Percentiles rank a stretch among this genome's conserved stretches.
phyloP scores from a whole-genome alignment of 2,329 filamentous ascomycete genomes.

The Diaporthe humulicola region DNA sequence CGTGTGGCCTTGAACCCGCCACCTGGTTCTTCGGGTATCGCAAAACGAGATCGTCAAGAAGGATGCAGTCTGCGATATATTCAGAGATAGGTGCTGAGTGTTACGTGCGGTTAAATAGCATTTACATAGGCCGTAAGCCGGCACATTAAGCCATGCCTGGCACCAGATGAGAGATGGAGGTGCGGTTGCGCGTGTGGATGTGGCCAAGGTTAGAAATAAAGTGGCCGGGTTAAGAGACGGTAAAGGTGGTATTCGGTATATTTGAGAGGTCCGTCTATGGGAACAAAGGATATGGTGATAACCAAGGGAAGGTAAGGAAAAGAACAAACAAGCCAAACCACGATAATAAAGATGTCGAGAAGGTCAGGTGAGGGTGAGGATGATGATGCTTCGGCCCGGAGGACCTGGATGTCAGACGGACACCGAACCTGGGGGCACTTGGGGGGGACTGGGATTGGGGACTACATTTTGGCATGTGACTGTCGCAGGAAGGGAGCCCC shows the following conservation, averaged over 20 bases:
- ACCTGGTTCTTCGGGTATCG: neutral
- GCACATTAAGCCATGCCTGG: slow-evolving; percentile 28
- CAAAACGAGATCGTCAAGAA: neutral
- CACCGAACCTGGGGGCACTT: slow-evolving; percentile 10
- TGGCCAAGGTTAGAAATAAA: neutral
- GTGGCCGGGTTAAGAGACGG: slow-evolving; percentile 5
- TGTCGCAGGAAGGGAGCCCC: slow-evolving; percentile 21
- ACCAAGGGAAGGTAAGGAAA: neutral
- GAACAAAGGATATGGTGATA: neutral
- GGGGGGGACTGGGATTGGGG: slow-evolving; percentile 20
- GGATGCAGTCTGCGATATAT: neutral
- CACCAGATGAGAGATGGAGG: neutral
- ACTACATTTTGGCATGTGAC: slow-evolving; percentile 14
- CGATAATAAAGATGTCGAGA: neutral
- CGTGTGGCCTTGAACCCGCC: neutral
- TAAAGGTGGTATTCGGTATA: neutral
- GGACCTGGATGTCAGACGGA: slow-evolving; percentile 18
- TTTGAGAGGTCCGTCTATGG: neutral
- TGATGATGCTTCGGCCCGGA: slow-evolving; percentile 22
- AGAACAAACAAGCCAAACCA: neutral
- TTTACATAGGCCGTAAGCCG: slow-evolving; percentile 5
- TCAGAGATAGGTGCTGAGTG: neutral
- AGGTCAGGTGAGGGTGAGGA: slow-evolving; percentile 32
- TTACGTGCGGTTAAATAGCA: neutral
- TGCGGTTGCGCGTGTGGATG: neutral